Base-by-base conservation (phyloP, 2,329 filamentous ascomycete species). In the Onygenales sp. region DNA sequence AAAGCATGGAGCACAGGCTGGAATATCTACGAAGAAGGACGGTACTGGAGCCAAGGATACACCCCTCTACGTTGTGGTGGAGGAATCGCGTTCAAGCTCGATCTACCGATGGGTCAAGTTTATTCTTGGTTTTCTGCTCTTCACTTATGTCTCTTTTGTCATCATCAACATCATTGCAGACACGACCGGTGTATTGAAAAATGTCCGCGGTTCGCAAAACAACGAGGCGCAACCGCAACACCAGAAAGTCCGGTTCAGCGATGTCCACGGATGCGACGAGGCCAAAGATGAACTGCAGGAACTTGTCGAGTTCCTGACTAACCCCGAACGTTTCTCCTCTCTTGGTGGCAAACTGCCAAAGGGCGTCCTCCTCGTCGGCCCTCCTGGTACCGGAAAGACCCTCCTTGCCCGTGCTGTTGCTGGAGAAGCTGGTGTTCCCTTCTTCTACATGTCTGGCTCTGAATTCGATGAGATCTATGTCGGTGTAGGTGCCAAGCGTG, bases 401-500 rank as follows among this genome's bases (percentile, higher is more conserved):
- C 81, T 98, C 42, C 81, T 98, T 56, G 93, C 93, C 58, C 86
- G 93, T 64, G 94, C 93, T 52, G 93, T 98, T 56, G 93, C 93
- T 47, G 93, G 93, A 51, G 93, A 98, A 74, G 91, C 93, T 52
- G 93, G 92, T 53, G 93, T 98, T 14, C 93, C 93, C 1, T 98
- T 98, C 79, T 98, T 97, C 79, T 98, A 96, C 79, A 97, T 98
- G 92, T 98, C 93, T 65, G 93, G 93, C 49, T 95, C 89, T 54
- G 93, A 98, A 69, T 98, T 98, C 66, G 93, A 98, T 65, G 93
- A 98, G 71, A 86, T 98, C 51, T 98, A 96, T 65, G 94, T 98
- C 37, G 93, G 93, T 66, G 93, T 98, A 52, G 90, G 91, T 66
- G 90, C 90, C 45, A 95, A 98, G 77, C 87, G 93, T 65, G 92